These are phyloP conservation scores for Sutorius eximius DNA, from an alignment of 1,284 basidiomycete species.

Conservation along the genomic window DNA sequence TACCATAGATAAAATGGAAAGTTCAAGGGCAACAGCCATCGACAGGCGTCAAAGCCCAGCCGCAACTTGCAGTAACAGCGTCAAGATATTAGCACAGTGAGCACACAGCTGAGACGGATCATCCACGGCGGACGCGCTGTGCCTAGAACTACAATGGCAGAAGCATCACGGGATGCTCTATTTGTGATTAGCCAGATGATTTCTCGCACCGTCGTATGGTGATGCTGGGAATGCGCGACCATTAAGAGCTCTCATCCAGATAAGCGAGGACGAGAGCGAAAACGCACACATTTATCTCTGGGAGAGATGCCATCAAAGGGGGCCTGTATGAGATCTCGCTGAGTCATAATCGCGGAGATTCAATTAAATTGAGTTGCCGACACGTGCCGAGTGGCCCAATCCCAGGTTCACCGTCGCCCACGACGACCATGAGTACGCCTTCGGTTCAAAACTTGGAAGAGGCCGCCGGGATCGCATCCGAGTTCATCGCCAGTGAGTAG, in stretches of 20 bases:
- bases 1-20: background rate
- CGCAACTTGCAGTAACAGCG: background rate
- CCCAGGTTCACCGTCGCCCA: background rate
- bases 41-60: background rate
- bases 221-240: conserved; percentile 5
- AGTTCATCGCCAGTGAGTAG: conserved; percentile 67
- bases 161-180: background rate
- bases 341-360: conserved; percentile 29
- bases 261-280: background rate
- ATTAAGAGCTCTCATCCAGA: background rate
- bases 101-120: background rate
- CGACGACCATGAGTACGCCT: conserved; percentile 30
- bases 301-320: background rate
- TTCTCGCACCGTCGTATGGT: background rate
- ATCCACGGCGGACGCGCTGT: conserved; percentile 5
- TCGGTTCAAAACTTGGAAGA: conserved; percentile 52
- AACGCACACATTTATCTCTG: conserved; percentile 3
- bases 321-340: conserved; percentile 3
- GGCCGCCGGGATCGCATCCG: conserved; percentile 65
- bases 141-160: background rate
- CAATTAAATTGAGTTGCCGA: conserved; percentile 18
- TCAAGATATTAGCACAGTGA: background rate
- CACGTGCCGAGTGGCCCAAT: conserved; percentile 6
- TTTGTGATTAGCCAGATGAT: background rate
- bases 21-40: background rate